Evolutionary conservation across 768 basidiomycete species (phyloP).

Genomic region (Calocera viscosa): DNA sequence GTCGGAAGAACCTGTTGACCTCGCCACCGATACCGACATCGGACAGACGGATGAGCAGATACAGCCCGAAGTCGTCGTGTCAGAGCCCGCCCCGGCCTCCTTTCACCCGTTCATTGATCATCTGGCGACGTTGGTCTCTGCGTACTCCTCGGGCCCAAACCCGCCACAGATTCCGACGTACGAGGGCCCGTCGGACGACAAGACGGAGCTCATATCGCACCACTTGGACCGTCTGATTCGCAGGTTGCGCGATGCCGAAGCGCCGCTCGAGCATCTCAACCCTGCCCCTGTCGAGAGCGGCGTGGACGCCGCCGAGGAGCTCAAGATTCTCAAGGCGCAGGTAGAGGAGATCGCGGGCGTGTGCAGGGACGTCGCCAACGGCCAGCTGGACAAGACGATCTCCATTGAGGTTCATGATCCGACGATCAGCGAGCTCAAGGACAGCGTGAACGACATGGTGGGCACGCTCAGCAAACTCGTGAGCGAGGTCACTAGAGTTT

Average conservation of each 20-base stretch:
- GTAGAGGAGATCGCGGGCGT: conserved; percentile 74
- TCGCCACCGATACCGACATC: no score
- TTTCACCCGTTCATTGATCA: no score
- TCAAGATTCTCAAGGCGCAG: conserved; percentile 67
- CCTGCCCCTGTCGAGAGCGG: conserved; percentile 46
- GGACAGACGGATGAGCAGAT: no score
- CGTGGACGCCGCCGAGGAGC: conserved; percentile 59
- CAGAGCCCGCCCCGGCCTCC: no score
- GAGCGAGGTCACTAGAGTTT: conserved; percentile 63
- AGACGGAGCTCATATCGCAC: conserved; percentile 45
- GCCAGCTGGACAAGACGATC: conserved; percentile 66
- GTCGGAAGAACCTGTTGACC: no score
- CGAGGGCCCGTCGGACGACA: conserved; percentile 42
- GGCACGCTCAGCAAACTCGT: conserved; percentile 68
- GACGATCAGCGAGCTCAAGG: conserved; percentile 71
- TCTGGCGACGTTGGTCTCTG: no score
- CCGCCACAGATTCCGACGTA: background rate
- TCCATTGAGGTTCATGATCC: conserved; percentile 65
- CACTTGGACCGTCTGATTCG: conserved; percentile 39
- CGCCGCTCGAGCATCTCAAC: conserved; percentile 29
- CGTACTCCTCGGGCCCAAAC: no score
- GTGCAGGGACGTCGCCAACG: conserved; percentile 64
- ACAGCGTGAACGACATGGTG: conserved; percentile 60
- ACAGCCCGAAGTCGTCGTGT: no score
- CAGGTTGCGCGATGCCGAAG: conserved; percentile 47